Evolutionary conservation across 805 yeast species (phyloP), one percentile per base, ranked within the genome.

Genomic region (Kuraishia piskuri): DNA sequence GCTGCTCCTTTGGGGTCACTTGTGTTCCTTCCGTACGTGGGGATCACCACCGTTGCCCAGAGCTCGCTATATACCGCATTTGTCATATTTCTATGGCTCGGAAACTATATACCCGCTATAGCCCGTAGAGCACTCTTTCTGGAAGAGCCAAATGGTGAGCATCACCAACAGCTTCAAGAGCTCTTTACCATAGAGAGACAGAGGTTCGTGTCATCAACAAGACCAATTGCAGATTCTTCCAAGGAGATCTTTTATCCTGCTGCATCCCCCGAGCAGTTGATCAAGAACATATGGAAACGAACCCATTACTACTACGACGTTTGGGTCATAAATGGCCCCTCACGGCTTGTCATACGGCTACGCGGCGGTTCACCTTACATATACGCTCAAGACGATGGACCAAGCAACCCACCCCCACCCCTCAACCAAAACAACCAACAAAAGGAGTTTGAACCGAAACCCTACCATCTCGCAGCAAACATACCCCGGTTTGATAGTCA

Each of bases 221-320:
- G 50, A 22, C 46, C 52, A 21, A 22, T 50, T n/a, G 23, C 46
- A 19, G 52, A 50, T 5, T 22, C 25, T 14, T 22, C 46, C n/a
- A 50, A 36, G 8, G 31, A 23, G 5, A 19, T 50, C 9, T 50
- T 50, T 21, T 21, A 44, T 14, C 47, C 52, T 12, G 26, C 52
- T 22, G 26, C 23, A 12, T 21, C 25, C 5, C 21, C 22, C 8
- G 22, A 44, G 21, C 26, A 50, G 6, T 17, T 50, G 21, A 31
- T 36, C 19, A 22, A 14, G 17, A 63, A 58, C 24, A 40, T 62
- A 2, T 68, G 72, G 70, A 49, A 58, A 14, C 58, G 70, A 52
- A 60, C 77, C 1, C 73, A 66, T 49, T 75, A 74, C 55, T 61
- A 69, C 46, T 68, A 68, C 56, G 75, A 74, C 55, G 31, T 47